These are phyloP conservation scores for Malus fusca DNA, from an alignment of 306 rosid species.

Conservation along the genomic window DNA sequence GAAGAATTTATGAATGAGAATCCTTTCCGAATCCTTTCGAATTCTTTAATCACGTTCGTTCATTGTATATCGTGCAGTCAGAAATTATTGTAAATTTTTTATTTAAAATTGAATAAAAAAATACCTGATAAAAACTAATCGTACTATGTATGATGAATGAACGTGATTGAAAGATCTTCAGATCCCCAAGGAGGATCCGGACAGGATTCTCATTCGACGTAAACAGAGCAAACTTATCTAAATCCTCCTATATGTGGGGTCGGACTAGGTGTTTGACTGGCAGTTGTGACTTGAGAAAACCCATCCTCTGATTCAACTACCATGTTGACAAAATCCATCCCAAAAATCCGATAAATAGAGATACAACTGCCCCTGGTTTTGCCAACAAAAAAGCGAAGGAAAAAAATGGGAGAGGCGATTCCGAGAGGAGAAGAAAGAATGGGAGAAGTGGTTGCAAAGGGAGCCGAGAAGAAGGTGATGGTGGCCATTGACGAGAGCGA, in stretches of 20 bases:
- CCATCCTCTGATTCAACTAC: conserved; percentile 5
- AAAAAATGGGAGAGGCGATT: neutral
- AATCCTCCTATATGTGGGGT: neutral
- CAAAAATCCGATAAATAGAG: neutral
- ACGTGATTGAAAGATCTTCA: no score
- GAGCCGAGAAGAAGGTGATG: conserved; percentile 35
- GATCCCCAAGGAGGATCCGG: no score
- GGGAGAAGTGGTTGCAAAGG: conserved; percentile 1
- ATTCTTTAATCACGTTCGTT: no score
- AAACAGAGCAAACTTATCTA: neutral
- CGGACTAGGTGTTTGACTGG: conserved; percentile 18
- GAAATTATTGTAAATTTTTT: no score
- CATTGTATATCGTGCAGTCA: accelerated
- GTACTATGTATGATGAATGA: no score
- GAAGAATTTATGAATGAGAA: no score
- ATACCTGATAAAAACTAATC: no score
- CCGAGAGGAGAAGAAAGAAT: neutral
- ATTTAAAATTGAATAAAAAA: no score
- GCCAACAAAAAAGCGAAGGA: neutral
- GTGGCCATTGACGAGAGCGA: conserved; percentile 51
- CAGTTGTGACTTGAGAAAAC: conserved; percentile 5
- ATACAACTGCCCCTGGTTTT: neutral
- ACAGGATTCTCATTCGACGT: neutral
- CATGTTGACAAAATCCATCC: neutral
- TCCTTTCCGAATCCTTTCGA: no score